A percentile compares a stretch with the other conserved stretches of the same genome.
Evolutionary conservation across 345 rosid genomes (phyloP).

Genomic region (Hibiscus tridactylites): DNA sequence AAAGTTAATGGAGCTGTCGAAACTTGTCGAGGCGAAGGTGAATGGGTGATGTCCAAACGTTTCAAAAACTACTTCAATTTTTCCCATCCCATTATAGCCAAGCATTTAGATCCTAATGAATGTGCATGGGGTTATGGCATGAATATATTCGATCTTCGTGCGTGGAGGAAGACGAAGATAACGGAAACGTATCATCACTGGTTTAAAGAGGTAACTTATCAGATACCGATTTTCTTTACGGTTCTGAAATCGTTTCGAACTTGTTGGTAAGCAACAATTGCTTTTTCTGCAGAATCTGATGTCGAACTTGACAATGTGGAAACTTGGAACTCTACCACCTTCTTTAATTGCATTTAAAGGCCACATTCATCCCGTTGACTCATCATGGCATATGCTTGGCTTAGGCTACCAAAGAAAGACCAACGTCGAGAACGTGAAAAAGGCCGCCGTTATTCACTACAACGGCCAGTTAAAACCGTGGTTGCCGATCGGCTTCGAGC

Average conservation of each 20-base stretch:
- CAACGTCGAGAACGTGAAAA: constrained; percentile 43
- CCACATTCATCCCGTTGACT: constrained; percentile 67
- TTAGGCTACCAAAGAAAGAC: constrained; percentile 86
- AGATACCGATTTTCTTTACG: neutral
- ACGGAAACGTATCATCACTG: constrained; percentile 84
- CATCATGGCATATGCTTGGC: constrained; percentile 94
- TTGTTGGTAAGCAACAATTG: constrained; percentile 6
- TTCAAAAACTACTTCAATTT: constrained; percentile 95
- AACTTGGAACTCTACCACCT: constrained; percentile 95
- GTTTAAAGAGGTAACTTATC: constrained; percentile 68
- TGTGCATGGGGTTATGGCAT: constrained; percentile 99
- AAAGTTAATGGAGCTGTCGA: constrained; percentile 97
- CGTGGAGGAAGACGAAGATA: constrained; percentile 81
- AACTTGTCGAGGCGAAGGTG: constrained; percentile 90
- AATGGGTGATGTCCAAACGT: constrained; percentile 96
- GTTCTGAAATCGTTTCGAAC: no score
- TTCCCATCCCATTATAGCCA: constrained; percentile 77
- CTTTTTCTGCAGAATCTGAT: constrained; percentile 53
- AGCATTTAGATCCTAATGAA: constrained; percentile 77
- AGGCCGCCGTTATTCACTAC: constrained; percentile 88
- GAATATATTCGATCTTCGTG: constrained; percentile 84
- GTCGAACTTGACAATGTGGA: constrained; percentile 90
- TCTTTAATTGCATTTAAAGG: constrained; percentile 90
- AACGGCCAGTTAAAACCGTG: constrained; percentile 97
- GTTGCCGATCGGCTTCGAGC: constrained; percentile 86